Evolutionary conservation across 2,329 filamentous ascomycete genomes (phyloP), one percentile per base, ranked within the genome.

Genomic region (Monilinia laxa): DNA sequence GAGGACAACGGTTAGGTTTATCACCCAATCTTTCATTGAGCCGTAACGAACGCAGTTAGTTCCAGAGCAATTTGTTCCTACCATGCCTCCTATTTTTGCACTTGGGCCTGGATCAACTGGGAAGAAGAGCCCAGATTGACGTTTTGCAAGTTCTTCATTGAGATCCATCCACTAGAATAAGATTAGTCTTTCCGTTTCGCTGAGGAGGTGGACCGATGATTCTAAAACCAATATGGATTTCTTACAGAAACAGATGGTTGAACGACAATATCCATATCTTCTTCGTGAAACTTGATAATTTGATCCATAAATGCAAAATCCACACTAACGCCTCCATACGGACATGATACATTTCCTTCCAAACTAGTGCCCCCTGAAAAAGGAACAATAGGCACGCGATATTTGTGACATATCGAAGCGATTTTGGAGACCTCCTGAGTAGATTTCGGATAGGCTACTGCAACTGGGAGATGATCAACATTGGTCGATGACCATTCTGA

Each of bases 221-320:
- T 14, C 31, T 6, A n/a, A 40, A 16, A 23, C 6, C 0, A 16
- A 16, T 51, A 5, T 14, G 2, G 31, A 4, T 5, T 6, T 28
- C 63, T 65, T 51, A 65, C 63, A 25, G 90, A 89, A 12, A 97
- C 89, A 9, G 90, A 91, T 3, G 93, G 93, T 77, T 97, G 93
- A 3, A 97, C 92, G 5, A 96, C 91, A 60, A 97, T 84, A 73
- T 97, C 93, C 90, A 97, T 92, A 76, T 97, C 93, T 4, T 91
- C 89, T 71, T 90, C 88, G 76, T 96, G 90, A 66, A 97, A 82
- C 64, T 88, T 82, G 40, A 97, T 72, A 35, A 97, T 90, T 73
- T 88, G 82, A 76, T 96, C 90, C 93, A 97, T 97, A 74, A 86
- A 87, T 0, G 87, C 86, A 76, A 97, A 97, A 75, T 97, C 93